A percentile compares a stretch with the other conserved stretches of the same genome.
phyloP scores from a whole-genome alignment of 2,329 filamentous ascomycete species.

The Neopestalotiopsis clavispora region DNA sequence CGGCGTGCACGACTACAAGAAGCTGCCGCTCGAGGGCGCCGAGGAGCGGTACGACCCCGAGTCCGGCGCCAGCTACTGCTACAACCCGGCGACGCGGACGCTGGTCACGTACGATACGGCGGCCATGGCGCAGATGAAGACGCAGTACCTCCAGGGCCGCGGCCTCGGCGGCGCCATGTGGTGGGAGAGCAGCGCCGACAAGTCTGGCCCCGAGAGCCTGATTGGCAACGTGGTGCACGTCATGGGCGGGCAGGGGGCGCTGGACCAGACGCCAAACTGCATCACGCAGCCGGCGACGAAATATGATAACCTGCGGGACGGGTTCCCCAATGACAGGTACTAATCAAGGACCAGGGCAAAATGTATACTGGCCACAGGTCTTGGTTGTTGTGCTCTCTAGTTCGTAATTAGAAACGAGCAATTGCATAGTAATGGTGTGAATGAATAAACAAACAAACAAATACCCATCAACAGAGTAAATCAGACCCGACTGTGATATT shows the following conservation, averaged over 20 bases:
- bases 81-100: slow-evolving; percentile 63
- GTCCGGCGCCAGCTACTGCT: slow-evolving; percentile 77
- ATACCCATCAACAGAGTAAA: not conserved
- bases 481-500: too few relatives aligned
- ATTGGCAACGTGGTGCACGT: slow-evolving; percentile 67
- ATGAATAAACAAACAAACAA: not conserved
- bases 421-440: not conserved
- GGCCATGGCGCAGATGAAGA: slow-evolving; percentile 70
- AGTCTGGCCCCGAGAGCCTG: slow-evolving; percentile 66
- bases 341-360: not conserved
- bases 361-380: not conserved
- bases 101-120: slow-evolving; percentile 84
- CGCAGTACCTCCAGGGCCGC: slow-evolving; percentile 68
- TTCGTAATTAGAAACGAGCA: not conserved
- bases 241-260: slow-evolving; percentile 55
- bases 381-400: not conserved
- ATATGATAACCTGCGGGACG: slow-evolving; percentile 71
- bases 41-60: slow-evolving; percentile 67
- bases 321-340: slow-evolving; percentile 51
- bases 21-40: slow-evolving; percentile 71
- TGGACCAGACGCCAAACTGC: slow-evolving; percentile 63
- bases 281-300: slow-evolving; percentile 68
- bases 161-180: slow-evolving; percentile 92
- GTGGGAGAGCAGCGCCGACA: slow-evolving; percentile 91
- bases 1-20: slow-evolving; percentile 89